A percentile compares a stretch with the other conserved stretches of the same genome.
phyloP scores from a whole-genome alignment of 208 protist genomes.

The Leishmania gerbilli region DNA sequence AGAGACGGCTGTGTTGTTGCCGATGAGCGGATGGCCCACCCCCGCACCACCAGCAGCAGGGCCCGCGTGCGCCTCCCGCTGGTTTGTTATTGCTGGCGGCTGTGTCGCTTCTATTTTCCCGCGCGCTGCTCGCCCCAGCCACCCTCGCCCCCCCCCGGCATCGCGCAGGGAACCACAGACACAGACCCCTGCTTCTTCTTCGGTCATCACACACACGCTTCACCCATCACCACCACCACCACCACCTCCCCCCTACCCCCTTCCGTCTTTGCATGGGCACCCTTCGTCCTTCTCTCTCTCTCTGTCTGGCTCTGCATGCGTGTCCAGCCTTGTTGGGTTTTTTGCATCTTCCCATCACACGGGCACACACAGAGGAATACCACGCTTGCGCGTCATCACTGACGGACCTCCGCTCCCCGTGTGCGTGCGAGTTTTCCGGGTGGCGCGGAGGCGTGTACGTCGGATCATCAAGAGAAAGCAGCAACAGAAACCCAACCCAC shows the following conservation, averaged over 20 bases:
- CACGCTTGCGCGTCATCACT: neutral
- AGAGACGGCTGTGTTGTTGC: too few species aligned
- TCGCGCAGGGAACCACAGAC: neutral
- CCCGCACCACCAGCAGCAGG: too few species aligned
- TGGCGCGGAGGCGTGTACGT: neutral
- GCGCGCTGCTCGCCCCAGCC: constrained; percentile 11
- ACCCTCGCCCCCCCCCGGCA: neutral
- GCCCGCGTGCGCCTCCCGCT: neutral
- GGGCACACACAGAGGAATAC: neutral
- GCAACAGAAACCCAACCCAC: neutral
- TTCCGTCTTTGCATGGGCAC: neutral
- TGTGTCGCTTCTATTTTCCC: neutral
- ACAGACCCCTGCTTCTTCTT: neutral
- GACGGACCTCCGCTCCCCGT: too few species aligned
- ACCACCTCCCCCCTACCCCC: neutral
- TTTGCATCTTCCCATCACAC: neutral
- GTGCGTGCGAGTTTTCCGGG: neutral
- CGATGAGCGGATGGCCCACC: too few species aligned
- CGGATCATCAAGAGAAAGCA: neutral
- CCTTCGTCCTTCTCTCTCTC: neutral
- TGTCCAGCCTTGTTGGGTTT: neutral
- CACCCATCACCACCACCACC: neutral
- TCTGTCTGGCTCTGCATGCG: too few species aligned
- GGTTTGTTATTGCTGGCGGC: too few species aligned
- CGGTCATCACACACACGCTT: constrained; percentile 10